Base-by-base conservation (phyloP, 2,329 filamentous ascomycete species). In the Aureobasidium uvarum region DNA sequence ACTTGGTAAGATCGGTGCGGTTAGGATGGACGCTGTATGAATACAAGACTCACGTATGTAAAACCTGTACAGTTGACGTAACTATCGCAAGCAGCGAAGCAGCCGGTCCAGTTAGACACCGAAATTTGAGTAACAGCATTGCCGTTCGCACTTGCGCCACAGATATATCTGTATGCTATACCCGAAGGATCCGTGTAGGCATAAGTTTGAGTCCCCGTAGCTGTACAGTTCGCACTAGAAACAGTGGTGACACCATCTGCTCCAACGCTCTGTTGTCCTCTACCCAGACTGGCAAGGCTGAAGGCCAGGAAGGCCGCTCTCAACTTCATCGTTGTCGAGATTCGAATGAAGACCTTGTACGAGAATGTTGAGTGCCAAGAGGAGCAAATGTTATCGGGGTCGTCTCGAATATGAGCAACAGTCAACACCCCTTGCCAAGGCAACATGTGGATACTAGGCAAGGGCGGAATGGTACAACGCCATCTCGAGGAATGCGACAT, bases 161-260 rank as follows among this genome's bases (percentile, higher is more conserved):
- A 63, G 10, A 52, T 41, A 11, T 41, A 63, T 3, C 31, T 5
- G 18, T 63, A 63, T 16, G 10, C 3, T 16, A 13, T 5, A 8
- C n/a, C 13, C 1, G 31, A 5, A 16, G 33, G 1, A 13, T 63
- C 46, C 11, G 18, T 10, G 6, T 13, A 45, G 7, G 59, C 46
- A 13, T 63, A 63, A 31, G 16, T 43, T 5, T 63, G 33, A 14
- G 33, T 20, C 5, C 59, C 59, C 4, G 3, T 43, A n/a, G 59
- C 7, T 5, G 59, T 25, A 6, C 59, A 63, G 6, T 46, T 51
- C 2, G 59, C 41, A 39, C 33, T 41, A 13, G 46, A 2, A 2
- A 63, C 45, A 41, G 59, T 62, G 3, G 46, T 62, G 33, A 62
- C 41, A 5, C 31, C 31, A 8, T 62, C 59, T 14, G 45, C 2